Conservation (phyloP, 768 basidiomycete species). For the Cystofilobasidium ferigula region DNA sequence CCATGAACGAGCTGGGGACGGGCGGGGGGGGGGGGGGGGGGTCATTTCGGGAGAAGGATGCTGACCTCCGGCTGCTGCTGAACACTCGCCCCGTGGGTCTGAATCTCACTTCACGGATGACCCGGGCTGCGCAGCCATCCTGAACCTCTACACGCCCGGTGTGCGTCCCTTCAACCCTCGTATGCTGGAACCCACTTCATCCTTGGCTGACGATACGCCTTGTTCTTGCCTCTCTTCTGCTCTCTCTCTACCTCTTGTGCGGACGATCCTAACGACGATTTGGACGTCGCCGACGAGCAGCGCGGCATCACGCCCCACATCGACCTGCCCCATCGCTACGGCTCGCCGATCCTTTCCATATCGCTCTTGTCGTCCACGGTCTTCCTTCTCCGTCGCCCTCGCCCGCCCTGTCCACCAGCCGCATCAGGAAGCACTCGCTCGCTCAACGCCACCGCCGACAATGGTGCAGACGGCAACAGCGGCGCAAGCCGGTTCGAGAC, state of each 20-base stretch:
- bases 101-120: too few relatives aligned
- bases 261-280: not conserved
- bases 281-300: not conserved
- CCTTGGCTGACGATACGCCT: not conserved
- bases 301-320: constrained; percentile 79
- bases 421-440: too few relatives aligned
- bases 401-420: constrained; percentile 20
- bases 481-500: constrained; percentile 30
- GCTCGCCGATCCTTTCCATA: constrained; percentile 79
- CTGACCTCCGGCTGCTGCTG: not conserved
- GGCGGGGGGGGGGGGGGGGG: too few relatives aligned
- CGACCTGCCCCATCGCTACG: constrained; percentile 71
- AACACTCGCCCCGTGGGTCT: not conserved
- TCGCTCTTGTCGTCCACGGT: constrained; percentile 68
- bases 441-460: too few relatives aligned
- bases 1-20: too few relatives aligned
- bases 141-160: constrained; percentile 80
- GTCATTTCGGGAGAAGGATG: too few relatives aligned
- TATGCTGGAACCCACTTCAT: not conserved
- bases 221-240: constrained; percentile 56
- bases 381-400: constrained; percentile 16
- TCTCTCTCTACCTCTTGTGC: not conserved
- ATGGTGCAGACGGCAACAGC: not conserved
- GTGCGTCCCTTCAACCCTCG: constrained; percentile 29
- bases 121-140: too few relatives aligned